Evolutionary conservation across 2,329 filamentous ascomycete species (phyloP), one percentile per base, ranked within the genome.

Genomic region (Botrytis aclada): DNA sequence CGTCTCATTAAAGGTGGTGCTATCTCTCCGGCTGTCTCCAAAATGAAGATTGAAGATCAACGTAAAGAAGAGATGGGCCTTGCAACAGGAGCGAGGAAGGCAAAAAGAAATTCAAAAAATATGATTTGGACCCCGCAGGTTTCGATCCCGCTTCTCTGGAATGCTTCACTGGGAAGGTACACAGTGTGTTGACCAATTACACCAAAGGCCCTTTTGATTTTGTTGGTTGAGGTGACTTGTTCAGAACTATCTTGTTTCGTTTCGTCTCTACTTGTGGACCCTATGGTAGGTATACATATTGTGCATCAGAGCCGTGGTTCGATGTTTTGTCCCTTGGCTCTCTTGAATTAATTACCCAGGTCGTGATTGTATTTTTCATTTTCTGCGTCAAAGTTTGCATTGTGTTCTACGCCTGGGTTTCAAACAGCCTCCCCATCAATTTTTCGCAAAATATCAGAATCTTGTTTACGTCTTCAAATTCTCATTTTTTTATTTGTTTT

Each of bases 161-260:
- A 54, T 34, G 18, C 25, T 54, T 54, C 25, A 67, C 64, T 18
- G 3, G 45, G 14, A 54, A 54, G 45, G 5, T 37, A 39, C 34
- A 22, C 64, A 67, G 45, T 18, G 45, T 54, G 45, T 54, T 54
- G 25, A 37, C 64, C 64, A 66, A 67, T 20, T 54, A 67, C 64
- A 56, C 45, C 29, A 54, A 29, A 22, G 25, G 34, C 47, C 64
- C 34, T 54, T 39, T 67, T n/a, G 6, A 29, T 67, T 67, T 54
- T 20, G 51, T 67, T 67, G 64, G 22, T 16, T 39, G 34, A 5
- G 8, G 20, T 67, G 6, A 20, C 45, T 39, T 54, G n/a, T 67
- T 29, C 25, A 25, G 1, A 18, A 5, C 56, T 18, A 16, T 67
- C 2, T 29, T 67, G 9, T 39, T 12, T 37, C 2, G 9, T 14